Evolutionary conservation across 768 basidiomycete genomes (phyloP).

Genomic region (Auriculariales sp.): DNA sequence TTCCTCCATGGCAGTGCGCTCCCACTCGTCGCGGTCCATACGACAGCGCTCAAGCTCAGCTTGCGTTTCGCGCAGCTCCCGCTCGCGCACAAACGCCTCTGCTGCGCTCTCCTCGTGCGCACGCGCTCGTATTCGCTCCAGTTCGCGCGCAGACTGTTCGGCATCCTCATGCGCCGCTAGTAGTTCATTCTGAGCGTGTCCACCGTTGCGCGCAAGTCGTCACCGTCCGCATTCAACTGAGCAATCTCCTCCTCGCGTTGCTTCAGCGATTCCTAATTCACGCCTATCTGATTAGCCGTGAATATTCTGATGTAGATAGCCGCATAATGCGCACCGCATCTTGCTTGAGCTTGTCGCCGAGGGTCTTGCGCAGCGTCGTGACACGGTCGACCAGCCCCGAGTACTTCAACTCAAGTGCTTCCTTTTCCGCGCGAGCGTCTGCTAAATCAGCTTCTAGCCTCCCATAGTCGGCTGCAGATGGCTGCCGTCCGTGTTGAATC

Average conservation of each 20-base stretch:
- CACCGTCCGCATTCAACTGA: slow-evolving; percentile 71
- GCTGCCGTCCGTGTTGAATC: neutral
- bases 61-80: slow-evolving; percentile 67
- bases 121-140: slow-evolving; percentile 50
- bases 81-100: slow-evolving; percentile 56
- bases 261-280: slow-evolving; percentile 5
- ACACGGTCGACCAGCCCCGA: slow-evolving; percentile 74
- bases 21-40: slow-evolving; percentile 70
- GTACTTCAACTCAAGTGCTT: slow-evolving; percentile 74
- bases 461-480: slow-evolving; percentile 30
- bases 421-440: slow-evolving; percentile 71
- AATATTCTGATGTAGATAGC: slow-evolving; percentile 4
- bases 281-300: too few species aligned
- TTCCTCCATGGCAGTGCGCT: slow-evolving; percentile 45
- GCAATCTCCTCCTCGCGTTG: slow-evolving; percentile 86
- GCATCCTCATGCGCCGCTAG: slow-evolving; percentile 61
- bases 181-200: slow-evolving; percentile 75
- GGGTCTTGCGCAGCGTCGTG: slow-evolving; percentile 81
- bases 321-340: slow-evolving; percentile 62
- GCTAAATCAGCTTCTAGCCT: slow-evolving; percentile 63
- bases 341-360: slow-evolving; percentile 89
- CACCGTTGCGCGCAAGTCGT: slow-evolving; percentile 54
- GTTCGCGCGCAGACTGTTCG: slow-evolving; percentile 51
- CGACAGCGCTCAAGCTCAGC: slow-evolving; percentile 78
- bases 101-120: slow-evolving; percentile 54